A percentile compares a stretch with the other conserved stretches of the same genome.
These are phyloP conservation scores for Phytophthora citricola DNA, from an alignment of 352 stramenopile genomes.

Conservation along the genomic window DNA sequence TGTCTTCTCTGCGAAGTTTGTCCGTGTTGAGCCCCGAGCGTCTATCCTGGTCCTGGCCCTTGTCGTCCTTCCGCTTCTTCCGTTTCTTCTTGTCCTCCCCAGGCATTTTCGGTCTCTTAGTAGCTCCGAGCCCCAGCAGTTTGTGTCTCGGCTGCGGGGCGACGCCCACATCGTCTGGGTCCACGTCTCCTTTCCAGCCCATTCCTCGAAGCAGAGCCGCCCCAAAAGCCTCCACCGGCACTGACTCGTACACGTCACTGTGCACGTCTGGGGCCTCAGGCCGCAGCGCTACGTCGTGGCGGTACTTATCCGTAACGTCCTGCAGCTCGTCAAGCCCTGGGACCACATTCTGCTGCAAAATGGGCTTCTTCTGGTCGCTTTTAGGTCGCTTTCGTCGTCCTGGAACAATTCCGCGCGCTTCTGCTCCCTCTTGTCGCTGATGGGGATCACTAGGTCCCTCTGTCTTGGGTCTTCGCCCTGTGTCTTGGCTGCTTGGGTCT, in stretches of 20 bases:
- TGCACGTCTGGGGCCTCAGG: constrained; percentile 86
- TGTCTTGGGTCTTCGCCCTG: neutral
- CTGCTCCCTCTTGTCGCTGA: constrained; percentile 20
- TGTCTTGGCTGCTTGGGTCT: constrained; percentile 31
- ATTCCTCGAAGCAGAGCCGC: constrained; percentile 96
- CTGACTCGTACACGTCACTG: constrained; percentile 83
- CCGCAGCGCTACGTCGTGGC: constrained; percentile 80
- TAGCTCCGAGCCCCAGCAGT: constrained; percentile 93
- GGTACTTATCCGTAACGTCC: constrained; percentile 86
- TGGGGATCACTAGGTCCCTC: constrained; percentile 65
- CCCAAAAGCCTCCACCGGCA: constrained; percentile 96
- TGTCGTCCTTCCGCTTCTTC: constrained; percentile 30
- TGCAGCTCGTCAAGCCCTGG: constrained; percentile 67
- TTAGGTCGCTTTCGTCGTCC: constrained; percentile 24
- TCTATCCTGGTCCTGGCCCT: constrained; percentile 12
- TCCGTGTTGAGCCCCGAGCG: constrained; percentile 22
- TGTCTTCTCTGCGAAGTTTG: constrained; percentile 15
- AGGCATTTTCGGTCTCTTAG: constrained; percentile 62
- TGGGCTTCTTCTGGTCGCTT: constrained; percentile 46
- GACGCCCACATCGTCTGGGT: constrained; percentile 48
- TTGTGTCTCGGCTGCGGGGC: constrained; percentile 87
- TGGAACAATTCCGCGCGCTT: constrained; percentile 55
- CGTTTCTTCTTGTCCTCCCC: constrained; percentile 54
- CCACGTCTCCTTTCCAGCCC: constrained; percentile 93
- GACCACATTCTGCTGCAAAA: constrained; percentile 79